phyloP scores from a whole-genome alignment of 495 filamentous ascomycete species.

The Xylaria castorea region DNA sequence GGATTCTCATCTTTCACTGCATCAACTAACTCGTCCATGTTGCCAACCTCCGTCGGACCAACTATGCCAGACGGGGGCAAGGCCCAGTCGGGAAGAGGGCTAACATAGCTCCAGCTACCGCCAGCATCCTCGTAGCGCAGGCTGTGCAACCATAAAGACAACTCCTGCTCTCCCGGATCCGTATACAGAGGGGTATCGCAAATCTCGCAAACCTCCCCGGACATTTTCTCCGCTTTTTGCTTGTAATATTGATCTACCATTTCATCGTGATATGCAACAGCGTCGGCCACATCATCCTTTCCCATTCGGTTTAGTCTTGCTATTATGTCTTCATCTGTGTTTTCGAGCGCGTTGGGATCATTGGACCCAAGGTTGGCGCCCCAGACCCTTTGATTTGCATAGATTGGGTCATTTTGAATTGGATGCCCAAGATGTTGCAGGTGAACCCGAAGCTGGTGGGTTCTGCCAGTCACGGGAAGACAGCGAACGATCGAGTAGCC shows the following conservation, averaged over 20 bases:
- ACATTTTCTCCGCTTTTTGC: slow-evolving; percentile 88
- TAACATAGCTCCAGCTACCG: slow-evolving; percentile 86
- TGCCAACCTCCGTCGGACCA: slow-evolving; percentile 65
- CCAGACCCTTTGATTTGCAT: slow-evolving; percentile 91
- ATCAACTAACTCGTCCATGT: slow-evolving; percentile 58
- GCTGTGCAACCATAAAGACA: slow-evolving; percentile 93
- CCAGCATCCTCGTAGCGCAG: slow-evolving; percentile 81
- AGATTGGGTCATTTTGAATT: slow-evolving; percentile 96
- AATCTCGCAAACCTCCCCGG: slow-evolving; percentile 77
- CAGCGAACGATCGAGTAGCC: slow-evolving; percentile 96
- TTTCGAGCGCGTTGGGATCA: slow-evolving; percentile 66
- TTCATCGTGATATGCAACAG: slow-evolving; percentile 91
- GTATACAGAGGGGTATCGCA: slow-evolving; percentile 91
- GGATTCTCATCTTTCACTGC: slow-evolving; percentile 48
- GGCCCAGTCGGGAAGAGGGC: slow-evolving; percentile 84
- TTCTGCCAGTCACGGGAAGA: slow-evolving; percentile 89
- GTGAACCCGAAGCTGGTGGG: slow-evolving; percentile 94
- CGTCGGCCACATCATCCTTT: slow-evolving; percentile 87
- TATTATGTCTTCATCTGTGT: slow-evolving; percentile 88
- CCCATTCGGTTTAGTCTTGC: slow-evolving; percentile 86
- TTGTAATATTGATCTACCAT: slow-evolving; percentile 87
- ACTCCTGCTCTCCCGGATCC: slow-evolving; percentile 86
- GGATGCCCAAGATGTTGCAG: slow-evolving; percentile 94
- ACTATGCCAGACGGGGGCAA: slow-evolving; percentile 70
- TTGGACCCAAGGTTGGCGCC: slow-evolving; percentile 76